Conservation (phyloP, 352 stramenopile genomes). For the Globisporangium orthogonon region DNA sequence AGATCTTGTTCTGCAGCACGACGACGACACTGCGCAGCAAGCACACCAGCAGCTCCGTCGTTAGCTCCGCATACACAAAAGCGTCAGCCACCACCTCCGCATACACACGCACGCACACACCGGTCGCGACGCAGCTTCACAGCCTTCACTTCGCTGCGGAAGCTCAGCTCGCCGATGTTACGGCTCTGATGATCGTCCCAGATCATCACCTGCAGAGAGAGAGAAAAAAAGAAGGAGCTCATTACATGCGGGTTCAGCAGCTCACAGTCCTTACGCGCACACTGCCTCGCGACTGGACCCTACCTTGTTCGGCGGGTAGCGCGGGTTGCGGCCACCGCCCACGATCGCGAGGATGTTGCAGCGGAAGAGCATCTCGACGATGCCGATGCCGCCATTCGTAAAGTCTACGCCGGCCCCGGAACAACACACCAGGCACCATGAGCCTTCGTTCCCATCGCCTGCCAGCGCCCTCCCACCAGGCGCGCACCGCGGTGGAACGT, state of each 20-base stretch:
- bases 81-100: too few species aligned
- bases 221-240: background rate
- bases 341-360: conserved; percentile 98
- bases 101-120: conserved; percentile 17
- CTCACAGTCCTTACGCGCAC: background rate
- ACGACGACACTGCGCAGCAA: conserved; percentile 87
- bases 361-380: conserved; percentile 99
- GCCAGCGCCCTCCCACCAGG: background rate
- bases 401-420: conserved; percentile 57
- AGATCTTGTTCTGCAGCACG: conserved; percentile 95
- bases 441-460: background rate
- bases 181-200: conserved; percentile 98
- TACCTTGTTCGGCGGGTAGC: conserved; percentile 96
- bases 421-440: too few species aligned
- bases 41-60: background rate
- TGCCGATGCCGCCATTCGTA: conserved; percentile 93
- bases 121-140: conserved; percentile 94
- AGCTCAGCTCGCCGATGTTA: conserved; percentile 97
- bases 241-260: background rate
- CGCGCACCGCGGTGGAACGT: conserved; percentile 90
- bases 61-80: background rate
- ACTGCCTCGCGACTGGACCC: background rate
- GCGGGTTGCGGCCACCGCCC: conserved; percentile 86
- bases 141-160: conserved; percentile 94
- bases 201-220: conserved; percentile 91